Base-by-base conservation (phyloP, 257 asterid species). In the Orobanche coerulescens region DNA sequence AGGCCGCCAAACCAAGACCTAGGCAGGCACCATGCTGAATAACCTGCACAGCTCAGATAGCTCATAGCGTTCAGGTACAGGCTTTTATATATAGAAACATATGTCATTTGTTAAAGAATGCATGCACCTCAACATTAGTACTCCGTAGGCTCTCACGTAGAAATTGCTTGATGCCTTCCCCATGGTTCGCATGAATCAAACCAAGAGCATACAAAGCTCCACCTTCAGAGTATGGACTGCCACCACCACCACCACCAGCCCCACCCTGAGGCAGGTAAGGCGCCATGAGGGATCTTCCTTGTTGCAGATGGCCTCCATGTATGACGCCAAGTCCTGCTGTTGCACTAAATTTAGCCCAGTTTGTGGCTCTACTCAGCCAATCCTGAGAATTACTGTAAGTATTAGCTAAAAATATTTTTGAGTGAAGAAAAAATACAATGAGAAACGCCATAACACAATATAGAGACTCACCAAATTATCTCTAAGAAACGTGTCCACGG, bases 21-120 rank as follows among this genome's bases (percentile, higher is more conserved):
- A 93, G 86, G 76, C 99, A 93, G 57, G 97, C 99, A 72, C 99
- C 99, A 25, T 93, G 97, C 79, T 93, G 99, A 80, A 93, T 84
- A 70, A 89, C 95, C 96, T 92, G 90, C 73, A 69, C 28, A 48
- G 66, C 58, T 36, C 11, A 30, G n/a, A 54, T 33, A 51, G 20
- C 47, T 33, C 25, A 49, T 63, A 34, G 48, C 52, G 26, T 47
- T 73, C 15, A 73, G 76, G 42, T 20, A 61, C 53, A 31, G 40
- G 51, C 31, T 20, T 56, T 22, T 23, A 39, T 24, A 39, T 23
- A 16, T 37, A 52, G 63, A 59, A 52, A 58, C 26, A 10, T 12
- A 39, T n/a, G 2, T 7, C 4, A 8, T 28, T 60, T 34, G 51
- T 4, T 20, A 46, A 58, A 60, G 53, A 13, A 64, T 47, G 16